A percentile compares a stretch with the other conserved stretches of the same genome.
These are phyloP conservation scores for Trichophyton simii DNA, from an alignment of 2,329 filamentous ascomycete species.

Conservation along the genomic window DNA sequence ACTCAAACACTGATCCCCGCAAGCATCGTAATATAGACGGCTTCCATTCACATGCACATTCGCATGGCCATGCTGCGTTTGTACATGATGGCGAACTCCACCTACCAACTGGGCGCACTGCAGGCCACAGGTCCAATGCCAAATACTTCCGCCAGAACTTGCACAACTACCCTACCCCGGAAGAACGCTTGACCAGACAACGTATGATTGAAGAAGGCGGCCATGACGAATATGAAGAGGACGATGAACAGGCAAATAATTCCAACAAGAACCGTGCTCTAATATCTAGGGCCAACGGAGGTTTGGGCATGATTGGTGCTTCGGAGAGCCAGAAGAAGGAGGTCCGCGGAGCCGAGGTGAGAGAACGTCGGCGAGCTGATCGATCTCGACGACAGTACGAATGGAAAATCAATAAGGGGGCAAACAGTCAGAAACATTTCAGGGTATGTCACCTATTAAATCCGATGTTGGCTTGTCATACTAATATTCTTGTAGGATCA, in stretches of 20 bases:
- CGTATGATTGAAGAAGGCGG: constrained; percentile 44
- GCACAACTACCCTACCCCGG: constrained; percentile 64
- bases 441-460: constrained; percentile 36
- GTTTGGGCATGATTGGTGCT: constrained; percentile 63
- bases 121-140: constrained; percentile 77
- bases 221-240: constrained; percentile 38
- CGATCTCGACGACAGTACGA: constrained; percentile 51
- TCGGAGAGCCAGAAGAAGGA: constrained; percentile 62
- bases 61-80: constrained; percentile 58
- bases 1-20: constrained; percentile 50
- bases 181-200: constrained; percentile 57
- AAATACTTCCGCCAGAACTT: constrained; percentile 91
- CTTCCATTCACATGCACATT: constrained; percentile 72
- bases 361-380: constrained; percentile 53
- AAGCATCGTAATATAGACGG: constrained; percentile 64
- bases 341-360: constrained; percentile 54
- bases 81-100: constrained; percentile 91
- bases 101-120: constrained; percentile 74
- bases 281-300: constrained; percentile 58
- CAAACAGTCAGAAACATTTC: constrained; percentile 68
- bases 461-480: neutral
- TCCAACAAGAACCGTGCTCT: constrained; percentile 39
- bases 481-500: constrained; percentile 34
- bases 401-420: constrained; percentile 57
- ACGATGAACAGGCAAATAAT: constrained; percentile 20